phyloP scores from a whole-genome alignment of 1,284 basidiomycete species.

The Porogramme epimiltina region DNA sequence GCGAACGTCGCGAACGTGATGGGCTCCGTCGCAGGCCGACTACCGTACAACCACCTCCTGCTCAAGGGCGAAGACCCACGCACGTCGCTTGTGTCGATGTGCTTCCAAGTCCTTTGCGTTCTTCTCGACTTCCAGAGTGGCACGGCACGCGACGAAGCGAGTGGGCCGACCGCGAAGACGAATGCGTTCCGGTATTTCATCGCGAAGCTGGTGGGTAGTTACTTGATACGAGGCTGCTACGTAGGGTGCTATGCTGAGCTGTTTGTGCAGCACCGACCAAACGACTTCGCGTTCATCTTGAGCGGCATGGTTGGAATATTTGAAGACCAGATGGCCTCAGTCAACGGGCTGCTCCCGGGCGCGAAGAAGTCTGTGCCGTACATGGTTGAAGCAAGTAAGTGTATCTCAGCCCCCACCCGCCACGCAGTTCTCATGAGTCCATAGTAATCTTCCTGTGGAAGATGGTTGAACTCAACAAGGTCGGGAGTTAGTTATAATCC shows the following conservation, averaged over 20 bases:
- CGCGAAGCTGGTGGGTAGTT: slow-evolving; percentile 77
- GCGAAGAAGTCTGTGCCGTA: slow-evolving; percentile 81
- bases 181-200: slow-evolving; percentile 92
- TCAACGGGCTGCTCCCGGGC: slow-evolving; percentile 80
- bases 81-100: slow-evolving; percentile 68
- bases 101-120: slow-evolving; percentile 75
- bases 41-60: slow-evolving; percentile 90
- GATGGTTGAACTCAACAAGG: slow-evolving; percentile 89
- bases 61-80: slow-evolving; percentile 83
- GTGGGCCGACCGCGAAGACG: slow-evolving; percentile 64
- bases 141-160: slow-evolving; percentile 57
- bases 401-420: background rate
- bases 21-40: slow-evolving; percentile 62
- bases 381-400: slow-evolving; percentile 77
- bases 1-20: slow-evolving; percentile 52
- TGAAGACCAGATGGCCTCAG: slow-evolving; percentile 72
- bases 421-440: slow-evolving; percentile 9
- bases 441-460: slow-evolving; percentile 89
- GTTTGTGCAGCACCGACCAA: slow-evolving; percentile 71
- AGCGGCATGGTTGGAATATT: slow-evolving; percentile 73
- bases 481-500: slow-evolving; percentile 28
- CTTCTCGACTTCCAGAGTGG: slow-evolving; percentile 84
- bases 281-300: slow-evolving; percentile 85
- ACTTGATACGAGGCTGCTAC: background rate
- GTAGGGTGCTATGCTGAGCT: no score